These are phyloP conservation scores for Rhizoclosmatium hyalinum DNA, from an alignment of 371 early-diverging fungal genomes.

Conservation along the genomic window DNA sequence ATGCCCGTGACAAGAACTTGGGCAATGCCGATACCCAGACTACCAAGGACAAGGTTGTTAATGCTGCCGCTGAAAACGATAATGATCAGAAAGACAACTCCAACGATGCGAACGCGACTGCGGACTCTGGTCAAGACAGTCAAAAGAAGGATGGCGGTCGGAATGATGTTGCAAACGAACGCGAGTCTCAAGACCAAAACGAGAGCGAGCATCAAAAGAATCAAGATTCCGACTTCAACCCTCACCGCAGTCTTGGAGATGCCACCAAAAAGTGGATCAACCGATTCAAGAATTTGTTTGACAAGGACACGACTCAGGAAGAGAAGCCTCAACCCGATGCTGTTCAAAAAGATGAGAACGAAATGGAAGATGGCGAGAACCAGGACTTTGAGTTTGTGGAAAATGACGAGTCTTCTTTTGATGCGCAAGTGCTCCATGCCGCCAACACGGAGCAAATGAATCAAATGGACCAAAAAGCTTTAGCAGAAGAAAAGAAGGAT, in stretches of 20 bases:
- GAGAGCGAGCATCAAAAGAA: constrained; percentile 23
- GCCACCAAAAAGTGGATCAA: constrained; percentile 90
- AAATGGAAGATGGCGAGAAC: constrained; percentile 20
- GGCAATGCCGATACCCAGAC: constrained; percentile 25
- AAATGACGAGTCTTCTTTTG: constrained; percentile 77
- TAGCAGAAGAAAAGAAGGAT: constrained; percentile 60
- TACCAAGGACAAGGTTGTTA: constrained; percentile 32
- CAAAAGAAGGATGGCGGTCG: constrained; percentile 64
- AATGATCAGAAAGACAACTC: constrained; percentile 47
- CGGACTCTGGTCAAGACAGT: constrained; percentile 53
- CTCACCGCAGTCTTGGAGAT: constrained; percentile 84
- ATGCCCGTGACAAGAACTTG: constrained; percentile 23
- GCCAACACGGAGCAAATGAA: constrained; percentile 79
- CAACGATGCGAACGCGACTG: constrained; percentile 25
- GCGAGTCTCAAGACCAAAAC: constrained; percentile 50
- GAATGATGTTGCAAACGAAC: constrained; percentile 36
- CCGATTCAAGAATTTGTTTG: constrained; percentile 65
- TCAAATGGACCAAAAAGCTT: constrained; percentile 61
- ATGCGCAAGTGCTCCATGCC: constrained; percentile 77
- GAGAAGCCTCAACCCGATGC: constrained; percentile 50
- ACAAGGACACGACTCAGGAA: constrained; percentile 49
- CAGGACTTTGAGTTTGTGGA: constrained; percentile 76
- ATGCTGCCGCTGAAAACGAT: constrained; percentile 29
- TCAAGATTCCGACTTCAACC: constrained; percentile 42
- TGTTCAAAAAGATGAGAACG: constrained; percentile 51